phyloP scores from a whole-genome alignment of 345 rosid species.

The Ceriops zippeliana region DNA sequence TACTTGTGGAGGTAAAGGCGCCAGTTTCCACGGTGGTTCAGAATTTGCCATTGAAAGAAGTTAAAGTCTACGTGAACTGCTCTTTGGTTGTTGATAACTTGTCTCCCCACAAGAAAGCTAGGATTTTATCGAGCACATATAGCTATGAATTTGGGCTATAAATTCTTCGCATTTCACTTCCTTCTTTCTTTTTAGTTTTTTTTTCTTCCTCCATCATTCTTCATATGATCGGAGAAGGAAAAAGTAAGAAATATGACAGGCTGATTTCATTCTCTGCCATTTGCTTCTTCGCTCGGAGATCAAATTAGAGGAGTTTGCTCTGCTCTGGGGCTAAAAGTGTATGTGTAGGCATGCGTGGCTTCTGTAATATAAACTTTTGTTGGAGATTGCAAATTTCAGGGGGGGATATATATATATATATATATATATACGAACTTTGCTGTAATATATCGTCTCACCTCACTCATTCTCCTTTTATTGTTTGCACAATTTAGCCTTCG shows the following conservation, averaged over 20 bases:
- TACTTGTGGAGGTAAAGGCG: constrained; percentile 35
- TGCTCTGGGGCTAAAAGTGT: too few species aligned
- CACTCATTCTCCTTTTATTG: background rate
- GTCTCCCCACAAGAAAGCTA: constrained; percentile 24
- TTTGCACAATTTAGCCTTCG: constrained; percentile 1
- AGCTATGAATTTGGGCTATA: constrained; percentile 16
- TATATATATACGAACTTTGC: background rate
- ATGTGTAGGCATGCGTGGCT: background rate
- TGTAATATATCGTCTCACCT: background rate
- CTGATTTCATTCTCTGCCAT: background rate
- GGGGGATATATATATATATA: too few species aligned
- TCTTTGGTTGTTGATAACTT: constrained; percentile 47
- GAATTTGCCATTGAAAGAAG: constrained; percentile 26
- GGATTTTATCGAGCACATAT: constrained; percentile 33
- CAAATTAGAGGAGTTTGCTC: background rate
- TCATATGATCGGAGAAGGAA: background rate
- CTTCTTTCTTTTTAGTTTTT: background rate
- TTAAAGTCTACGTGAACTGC: constrained; percentile 33
- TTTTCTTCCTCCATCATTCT: background rate
- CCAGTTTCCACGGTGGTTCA: constrained; percentile 33
- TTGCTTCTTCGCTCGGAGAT: constrained; percentile 3
- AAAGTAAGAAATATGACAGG: background rate
- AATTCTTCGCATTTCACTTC: background rate
- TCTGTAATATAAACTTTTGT: constrained; percentile 2
- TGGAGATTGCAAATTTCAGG: background rate